Conservation (phyloP, 805 yeast genomes). For the Candida rishiriensis region DNA sequence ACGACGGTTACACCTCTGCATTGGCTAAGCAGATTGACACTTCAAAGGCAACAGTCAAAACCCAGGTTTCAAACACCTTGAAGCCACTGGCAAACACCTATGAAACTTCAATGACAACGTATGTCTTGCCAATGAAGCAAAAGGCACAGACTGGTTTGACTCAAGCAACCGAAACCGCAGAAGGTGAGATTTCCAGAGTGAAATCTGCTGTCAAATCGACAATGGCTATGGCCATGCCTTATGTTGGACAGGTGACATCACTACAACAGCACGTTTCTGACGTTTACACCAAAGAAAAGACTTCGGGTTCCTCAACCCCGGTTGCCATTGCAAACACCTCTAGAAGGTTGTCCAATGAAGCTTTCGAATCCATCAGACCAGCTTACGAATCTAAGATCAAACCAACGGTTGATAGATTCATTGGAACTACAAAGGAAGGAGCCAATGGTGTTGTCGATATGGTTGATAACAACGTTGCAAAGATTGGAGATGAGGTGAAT, state of each 20-base stretch:
- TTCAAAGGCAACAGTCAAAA: conserved; percentile 7
- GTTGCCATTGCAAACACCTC: conserved; percentile 35
- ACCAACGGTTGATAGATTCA: conserved; percentile 24
- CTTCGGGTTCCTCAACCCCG: conserved; percentile 25
- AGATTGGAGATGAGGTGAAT: conserved; percentile 6
- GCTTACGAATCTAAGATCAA: conserved; percentile 20
- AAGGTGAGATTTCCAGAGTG: conserved; percentile 26
- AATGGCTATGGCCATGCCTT: conserved; percentile 23
- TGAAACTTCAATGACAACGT: conserved; percentile 21
- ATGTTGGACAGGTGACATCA: conserved; percentile 24
- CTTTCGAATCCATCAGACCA: conserved; percentile 29
- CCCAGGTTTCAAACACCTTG: conserved; percentile 9
- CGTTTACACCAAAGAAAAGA: conserved; percentile 27
- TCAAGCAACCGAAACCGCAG: conserved; percentile 4
- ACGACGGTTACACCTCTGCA: conserved; percentile 8
- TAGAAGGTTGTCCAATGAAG: conserved; percentile 33
- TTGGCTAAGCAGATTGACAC: conserved; percentile 11
- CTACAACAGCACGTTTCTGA: conserved; percentile 29
- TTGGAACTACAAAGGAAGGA: conserved; percentile 17
- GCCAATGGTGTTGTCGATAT: conserved; percentile 20
- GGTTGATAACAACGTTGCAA: conserved; percentile 13
- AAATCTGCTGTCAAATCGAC: conserved; percentile 22
- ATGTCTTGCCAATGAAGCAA: conserved; percentile 24
- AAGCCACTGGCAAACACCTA: conserved; percentile 29
- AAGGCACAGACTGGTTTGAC: conserved; percentile 8